These are phyloP conservation scores for Yarrowia bubula DNA, from an alignment of 805 yeast genomes.

Conservation along the genomic window DNA sequence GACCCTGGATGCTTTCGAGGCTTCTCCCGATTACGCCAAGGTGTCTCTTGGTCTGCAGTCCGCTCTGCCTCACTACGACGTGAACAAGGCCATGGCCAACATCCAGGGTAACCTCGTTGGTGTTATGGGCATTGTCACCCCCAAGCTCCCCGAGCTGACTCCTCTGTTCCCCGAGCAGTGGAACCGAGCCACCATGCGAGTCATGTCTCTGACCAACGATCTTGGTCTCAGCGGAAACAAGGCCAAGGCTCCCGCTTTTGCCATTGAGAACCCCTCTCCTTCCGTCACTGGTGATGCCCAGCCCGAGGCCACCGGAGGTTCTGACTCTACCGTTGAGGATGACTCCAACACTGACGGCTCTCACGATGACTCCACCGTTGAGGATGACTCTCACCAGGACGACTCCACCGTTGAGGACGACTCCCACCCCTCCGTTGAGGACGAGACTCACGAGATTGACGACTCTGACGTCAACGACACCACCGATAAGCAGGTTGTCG, in stretches of 20 bases:
- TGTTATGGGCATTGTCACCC: neutral
- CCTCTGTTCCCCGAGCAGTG: slow-evolving; percentile 5
- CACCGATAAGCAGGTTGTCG: neutral
- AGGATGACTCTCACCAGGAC: neutral
- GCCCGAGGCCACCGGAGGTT: neutral
- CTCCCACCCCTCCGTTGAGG: neutral
- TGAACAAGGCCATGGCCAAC: slow-evolving; percentile 1
- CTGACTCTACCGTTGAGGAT: neutral
- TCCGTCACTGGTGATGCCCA: neutral
- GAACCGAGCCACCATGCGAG: slow-evolving; percentile 15
- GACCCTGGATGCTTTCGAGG: slow-evolving; percentile 16
- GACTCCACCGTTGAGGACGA: neutral
- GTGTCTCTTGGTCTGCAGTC: neutral
- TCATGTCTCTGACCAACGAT: neutral
- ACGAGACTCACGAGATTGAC: neutral
- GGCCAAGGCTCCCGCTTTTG: neutral
- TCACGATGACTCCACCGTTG: neutral
- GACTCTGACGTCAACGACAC: neutral
- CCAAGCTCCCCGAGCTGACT: slow-evolving; percentile 10
- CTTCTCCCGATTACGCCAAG: slow-evolving; percentile 23
- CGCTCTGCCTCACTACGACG: slow-evolving; percentile 22
- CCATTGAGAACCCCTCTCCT: neutral
- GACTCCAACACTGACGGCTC: neutral
- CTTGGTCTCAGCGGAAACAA: neutral
- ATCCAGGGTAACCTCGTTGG: neutral